Conservation (phyloP, 2,329 filamentous ascomycete genomes). For the Penicillium aurantiogriseum region DNA sequence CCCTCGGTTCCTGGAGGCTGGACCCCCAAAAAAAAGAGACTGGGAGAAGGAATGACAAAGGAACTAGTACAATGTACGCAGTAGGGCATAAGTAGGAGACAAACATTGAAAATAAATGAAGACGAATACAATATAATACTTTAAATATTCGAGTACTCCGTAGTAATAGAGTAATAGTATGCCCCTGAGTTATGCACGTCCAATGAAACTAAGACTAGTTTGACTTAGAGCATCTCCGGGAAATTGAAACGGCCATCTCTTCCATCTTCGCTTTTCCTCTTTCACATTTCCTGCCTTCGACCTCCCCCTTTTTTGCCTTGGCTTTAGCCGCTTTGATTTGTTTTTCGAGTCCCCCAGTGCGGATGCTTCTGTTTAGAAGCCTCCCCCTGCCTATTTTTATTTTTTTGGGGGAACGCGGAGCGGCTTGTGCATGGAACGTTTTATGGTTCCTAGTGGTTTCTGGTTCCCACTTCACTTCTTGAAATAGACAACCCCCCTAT, state of each 20-base stretch:
- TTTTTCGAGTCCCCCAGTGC: not conserved
- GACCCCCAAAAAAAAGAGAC: not conserved
- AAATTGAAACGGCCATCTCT: conserved; percentile 18
- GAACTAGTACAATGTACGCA: not conserved
- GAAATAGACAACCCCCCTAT: conserved; percentile 21
- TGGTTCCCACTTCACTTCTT: conserved; percentile 27
- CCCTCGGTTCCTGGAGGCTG: conserved; percentile 7
- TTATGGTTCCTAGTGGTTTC: conserved; percentile 24
- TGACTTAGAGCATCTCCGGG: conserved; percentile 18
- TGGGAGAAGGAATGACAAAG: not conserved
- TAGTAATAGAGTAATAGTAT: not conserved
- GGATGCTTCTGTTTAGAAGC: conserved; percentile 6
- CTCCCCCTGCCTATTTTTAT: conserved; percentile 14
- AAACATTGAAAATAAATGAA: not conserved
- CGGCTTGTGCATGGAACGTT: conserved; percentile 19
- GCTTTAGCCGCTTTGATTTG: conserved; percentile 8
- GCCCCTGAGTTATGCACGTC: conserved; percentile 25
- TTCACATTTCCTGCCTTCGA: conserved; percentile 9
- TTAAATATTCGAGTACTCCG: not conserved
- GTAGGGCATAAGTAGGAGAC: not conserved
- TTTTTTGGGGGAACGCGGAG: conserved; percentile 10
- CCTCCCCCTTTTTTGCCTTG: conserved; percentile 17
- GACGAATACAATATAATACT: no score
- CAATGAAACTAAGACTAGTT: conserved; percentile 19
- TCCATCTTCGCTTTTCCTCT: conserved; percentile 14